These are phyloP conservation scores for Dissophora ornata DNA, from an alignment of 192 early-diverging fungal genomes.

Conservation along the genomic window DNA sequence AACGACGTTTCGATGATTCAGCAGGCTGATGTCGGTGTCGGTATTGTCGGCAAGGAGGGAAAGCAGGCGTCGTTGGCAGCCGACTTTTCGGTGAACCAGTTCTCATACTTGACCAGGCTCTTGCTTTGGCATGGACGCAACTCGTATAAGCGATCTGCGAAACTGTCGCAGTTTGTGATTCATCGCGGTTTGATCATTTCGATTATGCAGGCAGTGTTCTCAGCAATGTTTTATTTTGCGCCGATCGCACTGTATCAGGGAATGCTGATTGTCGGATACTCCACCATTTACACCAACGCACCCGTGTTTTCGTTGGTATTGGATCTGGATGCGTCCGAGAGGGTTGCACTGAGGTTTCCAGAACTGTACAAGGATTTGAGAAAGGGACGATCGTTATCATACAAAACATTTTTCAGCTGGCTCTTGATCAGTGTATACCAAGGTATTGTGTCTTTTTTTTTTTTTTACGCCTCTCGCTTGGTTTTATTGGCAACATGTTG, in stretches of 20 bases:
- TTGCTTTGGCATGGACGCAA: conserved; percentile 97
- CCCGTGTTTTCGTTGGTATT: conserved; percentile 96
- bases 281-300: conserved; percentile 97
- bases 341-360: conserved; percentile 91
- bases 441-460: conserved; percentile 71
- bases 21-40: conserved; percentile 94
- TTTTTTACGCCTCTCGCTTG: too few relatives aligned
- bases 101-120: conserved; percentile 85
- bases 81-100: conserved; percentile 93
- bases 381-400: conserved; percentile 92
- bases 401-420: conserved; percentile 96
- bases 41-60: conserved; percentile 97
- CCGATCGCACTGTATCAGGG: conserved; percentile 96
- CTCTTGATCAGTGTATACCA: conserved; percentile 95
- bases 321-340: conserved; percentile 89
- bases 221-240: conserved; percentile 95
- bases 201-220: conserved; percentile 98
- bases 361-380: conserved; percentile 95
- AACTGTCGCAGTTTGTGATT: conserved; percentile 96
- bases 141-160: conserved; percentile 93
- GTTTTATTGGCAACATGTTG: too few relatives aligned
- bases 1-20: conserved; percentile 99
- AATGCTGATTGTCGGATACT: conserved; percentile 88
- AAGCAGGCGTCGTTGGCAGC: conserved; percentile 94
- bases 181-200: conserved; percentile 98